Percentiles rank a stretch among this genome's conserved stretches.
These are phyloP conservation scores for Cyclostephanos tholiformis DNA, from an alignment of 108 stramenopile species.

Conservation along the genomic window DNA sequence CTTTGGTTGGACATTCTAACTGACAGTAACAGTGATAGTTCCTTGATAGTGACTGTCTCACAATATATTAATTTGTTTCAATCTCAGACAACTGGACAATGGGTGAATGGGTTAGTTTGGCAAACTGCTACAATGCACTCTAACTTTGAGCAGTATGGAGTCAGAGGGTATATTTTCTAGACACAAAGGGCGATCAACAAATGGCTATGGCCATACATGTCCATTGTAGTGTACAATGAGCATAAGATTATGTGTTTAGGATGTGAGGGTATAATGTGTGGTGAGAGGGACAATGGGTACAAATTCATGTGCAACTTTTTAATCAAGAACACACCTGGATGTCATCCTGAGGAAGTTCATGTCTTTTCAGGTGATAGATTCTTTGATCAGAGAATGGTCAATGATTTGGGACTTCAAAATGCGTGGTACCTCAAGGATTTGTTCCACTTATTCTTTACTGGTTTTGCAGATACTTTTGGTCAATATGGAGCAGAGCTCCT, in stretches of 20 bases:
- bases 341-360: neutral
- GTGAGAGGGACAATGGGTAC: constrained; percentile 14
- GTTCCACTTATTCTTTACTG: constrained; percentile 9
- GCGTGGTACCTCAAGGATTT: neutral
- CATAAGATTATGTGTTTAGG: constrained; percentile 11
- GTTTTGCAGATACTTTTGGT: constrained; percentile 9
- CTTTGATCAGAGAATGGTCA: constrained; percentile 12
- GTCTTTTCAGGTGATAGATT: constrained; percentile 15
- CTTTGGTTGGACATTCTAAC: too few species aligned
- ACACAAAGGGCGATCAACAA: constrained; percentile 28
- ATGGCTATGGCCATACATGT: constrained; percentile 24
- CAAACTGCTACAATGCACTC: constrained; percentile 20
- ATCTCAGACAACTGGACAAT: too few species aligned
- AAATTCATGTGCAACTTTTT: constrained; percentile 16
- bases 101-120: too few species aligned
- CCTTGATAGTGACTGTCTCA: too few species aligned
- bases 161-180: constrained; percentile 11
- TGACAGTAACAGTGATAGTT: too few species aligned
- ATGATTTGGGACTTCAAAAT: constrained; percentile 11
- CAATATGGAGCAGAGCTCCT: neutral
- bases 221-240: constrained; percentile 22
- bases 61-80: too few species aligned
- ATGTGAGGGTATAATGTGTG: constrained; percentile 32
- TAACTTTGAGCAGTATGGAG: constrained; percentile 35
- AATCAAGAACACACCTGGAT: constrained; percentile 6